A percentile compares a stretch with the other conserved stretches of the same genome.
Evolutionary conservation across 495 filamentous ascomycete species (phyloP).

Genomic region (Lophiostoma macrostomum): DNA sequence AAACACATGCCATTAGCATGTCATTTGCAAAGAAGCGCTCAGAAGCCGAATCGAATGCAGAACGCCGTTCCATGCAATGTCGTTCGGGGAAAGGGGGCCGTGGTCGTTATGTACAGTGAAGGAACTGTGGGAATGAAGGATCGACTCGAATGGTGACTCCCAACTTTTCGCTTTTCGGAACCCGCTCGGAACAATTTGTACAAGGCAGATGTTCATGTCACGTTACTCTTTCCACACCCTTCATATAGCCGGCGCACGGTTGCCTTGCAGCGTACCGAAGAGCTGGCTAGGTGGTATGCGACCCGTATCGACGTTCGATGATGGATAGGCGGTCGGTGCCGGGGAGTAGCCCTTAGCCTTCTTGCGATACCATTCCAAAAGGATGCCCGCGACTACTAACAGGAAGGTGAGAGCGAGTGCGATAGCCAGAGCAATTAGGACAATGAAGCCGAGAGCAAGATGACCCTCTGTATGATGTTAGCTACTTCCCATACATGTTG

Average conservation of each 20-base stretch:
- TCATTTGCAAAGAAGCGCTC: too few species aligned
- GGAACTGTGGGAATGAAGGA: constrained; percentile 1
- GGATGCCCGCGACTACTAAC: constrained; percentile 78
- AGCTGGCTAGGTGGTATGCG: constrained; percentile 80
- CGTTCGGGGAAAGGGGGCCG: background rate
- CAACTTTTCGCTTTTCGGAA: background rate
- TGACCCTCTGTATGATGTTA: constrained; percentile 47
- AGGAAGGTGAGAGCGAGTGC: constrained; percentile 83
- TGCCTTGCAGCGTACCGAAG: constrained; percentile 47
- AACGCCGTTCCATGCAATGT: background rate
- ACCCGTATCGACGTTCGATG: constrained; percentile 71
- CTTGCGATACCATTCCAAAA: constrained; percentile 79
- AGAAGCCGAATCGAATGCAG: background rate
- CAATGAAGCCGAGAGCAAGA: constrained; percentile 79
- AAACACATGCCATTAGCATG: too few species aligned
- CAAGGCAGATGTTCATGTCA: background rate
- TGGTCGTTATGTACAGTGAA: constrained; percentile 3
- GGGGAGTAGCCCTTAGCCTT: constrained; percentile 82
- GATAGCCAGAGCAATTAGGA: constrained; percentile 88
- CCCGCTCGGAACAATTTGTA: background rate
- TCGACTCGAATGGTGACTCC: constrained; percentile 18
- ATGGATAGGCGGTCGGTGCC: constrained; percentile 66
- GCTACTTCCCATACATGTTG: constrained; percentile 16
- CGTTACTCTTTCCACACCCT: background rate
- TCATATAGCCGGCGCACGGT: constrained; percentile 24